These are phyloP conservation scores for Carnegiea gigantea DNA, from an alignment of 179 eudicot species.

Conservation along the genomic window DNA sequence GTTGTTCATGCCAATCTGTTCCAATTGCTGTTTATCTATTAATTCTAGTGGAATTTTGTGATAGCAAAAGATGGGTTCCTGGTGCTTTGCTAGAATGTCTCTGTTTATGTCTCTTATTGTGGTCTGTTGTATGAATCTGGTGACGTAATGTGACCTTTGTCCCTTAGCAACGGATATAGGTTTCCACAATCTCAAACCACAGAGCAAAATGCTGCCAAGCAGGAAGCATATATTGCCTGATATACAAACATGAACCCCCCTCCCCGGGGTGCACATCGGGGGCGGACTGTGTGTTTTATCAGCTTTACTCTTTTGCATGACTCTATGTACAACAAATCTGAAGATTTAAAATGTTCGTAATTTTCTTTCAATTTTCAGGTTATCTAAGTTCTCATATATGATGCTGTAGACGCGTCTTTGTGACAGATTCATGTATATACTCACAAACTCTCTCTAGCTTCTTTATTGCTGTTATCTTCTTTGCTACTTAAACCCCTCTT, in stretches of 20 bases:
- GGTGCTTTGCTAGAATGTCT: not conserved
- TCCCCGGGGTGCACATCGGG: no score
- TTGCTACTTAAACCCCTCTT: not conserved
- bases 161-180: not conserved
- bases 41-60: not conserved
- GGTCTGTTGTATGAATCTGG: not conserved
- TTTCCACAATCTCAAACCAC: not conserved
- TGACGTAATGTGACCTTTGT: not conserved
- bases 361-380: slow-evolving; percentile 32
- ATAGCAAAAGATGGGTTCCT: not conserved
- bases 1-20: not conserved
- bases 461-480: not conserved
- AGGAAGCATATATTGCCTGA: not conserved
- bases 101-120: not conserved
- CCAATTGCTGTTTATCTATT: not conserved
- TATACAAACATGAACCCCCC: not conserved
- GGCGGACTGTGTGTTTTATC: not conserved
- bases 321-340: not conserved
- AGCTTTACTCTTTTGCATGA: slow-evolving; percentile 4
- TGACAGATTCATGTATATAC: slow-evolving; percentile 32
- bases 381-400: slow-evolving; percentile 34
- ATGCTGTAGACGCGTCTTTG: slow-evolving; percentile 27
- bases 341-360: slow-evolving; percentile 20
- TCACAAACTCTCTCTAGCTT: slow-evolving; percentile 26
- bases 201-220: not conserved